These are phyloP conservation scores for Conringia planisiliqua DNA, from an alignment of 345 rosid genomes.

Conservation along the genomic window DNA sequence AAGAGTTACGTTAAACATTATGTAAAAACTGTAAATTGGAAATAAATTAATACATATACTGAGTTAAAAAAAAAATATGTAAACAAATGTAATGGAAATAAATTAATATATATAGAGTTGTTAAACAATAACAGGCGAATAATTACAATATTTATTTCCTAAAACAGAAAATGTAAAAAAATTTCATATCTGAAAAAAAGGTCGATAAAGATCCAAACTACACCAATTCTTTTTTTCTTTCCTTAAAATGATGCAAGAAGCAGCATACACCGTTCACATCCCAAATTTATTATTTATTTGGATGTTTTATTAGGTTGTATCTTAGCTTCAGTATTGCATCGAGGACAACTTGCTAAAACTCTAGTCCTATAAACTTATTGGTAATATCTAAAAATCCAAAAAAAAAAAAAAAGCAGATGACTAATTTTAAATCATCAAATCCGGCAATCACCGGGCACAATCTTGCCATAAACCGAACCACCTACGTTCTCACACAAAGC, in stretches of 20 bases:
- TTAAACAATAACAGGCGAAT: background rate
- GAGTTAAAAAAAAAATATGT: too few species aligned
- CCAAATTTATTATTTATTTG: slow-evolving; percentile 10
- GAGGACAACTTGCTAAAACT: background rate
- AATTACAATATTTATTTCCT: background rate
- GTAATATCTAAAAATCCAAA: background rate
- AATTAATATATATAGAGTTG: background rate
- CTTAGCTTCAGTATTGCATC: background rate
- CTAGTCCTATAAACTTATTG: background rate
- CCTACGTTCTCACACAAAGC: slow-evolving; percentile 34
- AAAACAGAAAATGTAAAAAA: background rate
- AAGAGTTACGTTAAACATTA: background rate
- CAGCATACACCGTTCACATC: slow-evolving; percentile 9
- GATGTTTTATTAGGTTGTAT: background rate
- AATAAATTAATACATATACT: background rate
- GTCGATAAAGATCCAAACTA: background rate
- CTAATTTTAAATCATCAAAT: slow-evolving; percentile 8
- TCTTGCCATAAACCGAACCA: slow-evolving; percentile 25
- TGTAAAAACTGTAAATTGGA: too few species aligned
- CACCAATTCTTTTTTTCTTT: background rate
- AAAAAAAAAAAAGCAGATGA: background rate
- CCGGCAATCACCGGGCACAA: slow-evolving; percentile 19
- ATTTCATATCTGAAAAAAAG: background rate
- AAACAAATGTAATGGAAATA: too few species aligned
- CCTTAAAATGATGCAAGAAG: background rate